Evolutionary conservation across 345 rosid genomes (phyloP), one percentile per base, ranked within the genome.

Genomic region (Pseudoturritis turrita): DNA sequence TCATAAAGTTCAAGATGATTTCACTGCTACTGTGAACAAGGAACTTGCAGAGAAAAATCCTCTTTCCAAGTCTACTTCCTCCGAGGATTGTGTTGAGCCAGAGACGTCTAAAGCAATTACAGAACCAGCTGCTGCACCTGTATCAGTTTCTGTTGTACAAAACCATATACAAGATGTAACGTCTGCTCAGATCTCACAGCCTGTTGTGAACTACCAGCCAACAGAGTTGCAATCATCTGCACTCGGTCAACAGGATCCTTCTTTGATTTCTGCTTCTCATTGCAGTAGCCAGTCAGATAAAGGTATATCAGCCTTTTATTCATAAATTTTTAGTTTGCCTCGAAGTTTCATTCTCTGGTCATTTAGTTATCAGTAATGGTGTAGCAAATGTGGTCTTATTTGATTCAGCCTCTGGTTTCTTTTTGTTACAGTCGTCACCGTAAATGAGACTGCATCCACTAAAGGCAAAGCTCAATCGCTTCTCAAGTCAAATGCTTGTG

Each of bases 61-160:
- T 36, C 80, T 65, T 26, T n/a, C 51, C 71, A 19, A 22, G 64
- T 44, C 65, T 46, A 21, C 39, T 18, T 54, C 31, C 65, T 61
- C 84, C 65, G 64, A 71, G 66, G 70, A 70, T 59, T 70, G 61
- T 61, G 73, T 41, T 71, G 77, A 72, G 58, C 78, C 56, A 64
- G 85, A 74, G 70, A 81, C 73, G 45, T 40, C 77, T 33, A 21
- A 55, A 28, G 43, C 78, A 65, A 62, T 41, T 23, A 33, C 64
- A 60, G 90, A 84, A 55, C 80, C 79, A 53, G 78, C 84, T 52
- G 57, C 71, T 73, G 72, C 79, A 28, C 62, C 29, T 28, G 62
- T 55, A 29, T 54, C 72, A 18, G 41, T 17, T 29, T 37, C 72
- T 75, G 74, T 40, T 49, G 87, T 74, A 75, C 67, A 58, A 45